A percentile compares a stretch with the other conserved stretches of the same genome.
Conservation (phyloP, 768 basidiomycete species). For the Leucocoprinus leucothites region DNA sequence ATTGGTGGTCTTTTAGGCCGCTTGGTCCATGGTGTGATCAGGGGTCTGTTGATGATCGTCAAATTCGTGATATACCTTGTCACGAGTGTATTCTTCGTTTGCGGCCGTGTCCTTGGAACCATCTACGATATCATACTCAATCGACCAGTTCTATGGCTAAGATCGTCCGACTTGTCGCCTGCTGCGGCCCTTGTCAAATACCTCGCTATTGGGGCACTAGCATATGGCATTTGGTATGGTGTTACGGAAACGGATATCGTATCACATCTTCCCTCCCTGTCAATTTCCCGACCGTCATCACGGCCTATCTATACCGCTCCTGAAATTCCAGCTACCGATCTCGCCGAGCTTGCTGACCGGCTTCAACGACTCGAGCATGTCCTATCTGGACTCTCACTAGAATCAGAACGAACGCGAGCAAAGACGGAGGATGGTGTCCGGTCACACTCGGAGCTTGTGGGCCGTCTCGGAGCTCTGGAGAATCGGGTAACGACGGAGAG, state of each 20-base stretch:
- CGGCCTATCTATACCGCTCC: constrained; percentile 47
- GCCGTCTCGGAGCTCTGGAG: constrained; percentile 57
- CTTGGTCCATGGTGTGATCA: constrained; percentile 30
- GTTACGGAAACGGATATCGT: constrained; percentile 34
- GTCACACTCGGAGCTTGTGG: constrained; percentile 47
- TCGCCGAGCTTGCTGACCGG: constrained; percentile 62
- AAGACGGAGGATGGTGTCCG: constrained; percentile 53
- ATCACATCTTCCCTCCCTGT: constrained; percentile 30
- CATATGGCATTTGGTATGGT: constrained; percentile 45
- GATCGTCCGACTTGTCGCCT: constrained; percentile 25
- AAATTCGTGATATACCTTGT: constrained; percentile 27
- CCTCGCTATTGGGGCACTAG: constrained; percentile 34
- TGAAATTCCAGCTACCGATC: constrained; percentile 56
- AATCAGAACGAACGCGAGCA: constrained; percentile 46
- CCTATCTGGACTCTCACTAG: constrained; percentile 55
- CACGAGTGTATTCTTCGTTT: constrained; percentile 35
- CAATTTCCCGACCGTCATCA: constrained; percentile 19
- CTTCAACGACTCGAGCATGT: constrained; percentile 62
- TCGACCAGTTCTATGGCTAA: constrained; percentile 43
- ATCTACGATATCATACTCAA: constrained; percentile 44
- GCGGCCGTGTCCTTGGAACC: constrained; percentile 48
- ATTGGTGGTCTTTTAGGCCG: constrained; percentile 44
- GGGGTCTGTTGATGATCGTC: constrained; percentile 19
- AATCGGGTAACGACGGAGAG: constrained; percentile 37
- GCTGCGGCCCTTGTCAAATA: constrained; percentile 36